Percentiles rank a stretch among this genome's conserved stretches.
Evolutionary conservation across 345 rosid species (phyloP).

Genomic region (Rhodamnia rubescens): DNA sequence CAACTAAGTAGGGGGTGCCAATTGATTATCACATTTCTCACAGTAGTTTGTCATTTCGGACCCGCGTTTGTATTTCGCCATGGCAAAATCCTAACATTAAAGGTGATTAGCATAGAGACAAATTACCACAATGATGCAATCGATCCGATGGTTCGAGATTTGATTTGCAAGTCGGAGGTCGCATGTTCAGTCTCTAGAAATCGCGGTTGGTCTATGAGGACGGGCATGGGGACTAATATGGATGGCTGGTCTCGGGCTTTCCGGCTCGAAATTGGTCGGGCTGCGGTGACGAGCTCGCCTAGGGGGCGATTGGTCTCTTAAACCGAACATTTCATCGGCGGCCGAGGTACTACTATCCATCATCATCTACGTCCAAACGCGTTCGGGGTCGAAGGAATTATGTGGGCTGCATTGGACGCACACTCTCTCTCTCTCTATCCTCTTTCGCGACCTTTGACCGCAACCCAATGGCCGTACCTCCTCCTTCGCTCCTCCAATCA

Average conservation of each 20-base stretch:
- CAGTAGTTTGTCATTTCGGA: neutral
- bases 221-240: no score
- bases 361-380: no score
- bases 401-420: no score
- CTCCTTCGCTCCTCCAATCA: neutral
- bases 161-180: neutral
- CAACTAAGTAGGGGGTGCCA: neutral
- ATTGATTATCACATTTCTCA: neutral
- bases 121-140: neutral
- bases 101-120: neutral
- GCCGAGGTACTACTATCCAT: no score
- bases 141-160: neutral
- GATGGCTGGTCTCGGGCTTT: neutral
- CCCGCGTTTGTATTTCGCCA: accelerated
- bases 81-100: neutral
- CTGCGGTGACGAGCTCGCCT: no score
- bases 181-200: neutral
- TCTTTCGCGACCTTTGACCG: neutral
- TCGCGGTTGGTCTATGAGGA: neutral
- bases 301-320: no score
- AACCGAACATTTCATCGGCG: no score
- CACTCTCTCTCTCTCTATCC: no score
- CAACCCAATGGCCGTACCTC: neutral
- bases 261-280: no score
- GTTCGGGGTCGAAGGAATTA: no score